Conservation (phyloP, 2,329 filamentous ascomycete genomes). For the Macrophomina pseudophaseolina region DNA sequence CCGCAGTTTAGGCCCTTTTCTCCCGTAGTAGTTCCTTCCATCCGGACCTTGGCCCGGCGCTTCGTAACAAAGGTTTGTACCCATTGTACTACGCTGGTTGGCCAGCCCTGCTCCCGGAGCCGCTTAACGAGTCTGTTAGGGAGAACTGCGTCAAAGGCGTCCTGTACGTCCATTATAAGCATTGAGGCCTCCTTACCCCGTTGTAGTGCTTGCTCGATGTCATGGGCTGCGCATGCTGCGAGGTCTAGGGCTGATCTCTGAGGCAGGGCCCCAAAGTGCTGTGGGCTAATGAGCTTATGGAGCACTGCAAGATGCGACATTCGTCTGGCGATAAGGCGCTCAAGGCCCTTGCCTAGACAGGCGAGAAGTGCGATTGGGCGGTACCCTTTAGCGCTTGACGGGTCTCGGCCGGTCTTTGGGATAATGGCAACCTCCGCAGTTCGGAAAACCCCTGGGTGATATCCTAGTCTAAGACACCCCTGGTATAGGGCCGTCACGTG, state of each 20-base stretch:
- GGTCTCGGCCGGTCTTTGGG: not conserved
- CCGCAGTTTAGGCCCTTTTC: not conserved
- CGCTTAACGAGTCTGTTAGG: not conserved
- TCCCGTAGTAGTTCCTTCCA: not conserved
- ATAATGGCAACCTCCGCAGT: not conserved
- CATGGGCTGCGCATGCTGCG: not conserved
- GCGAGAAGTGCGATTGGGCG: not conserved
- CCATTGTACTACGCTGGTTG: not conserved
- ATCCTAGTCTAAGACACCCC: not conserved
- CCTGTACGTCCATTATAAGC: slow-evolving; percentile 1
- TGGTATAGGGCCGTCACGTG: not conserved
- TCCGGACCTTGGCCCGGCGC: not conserved
- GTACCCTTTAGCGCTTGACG: not conserved
- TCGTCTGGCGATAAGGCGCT: not conserved
- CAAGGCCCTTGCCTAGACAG: not conserved
- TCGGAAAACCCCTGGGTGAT: not conserved
- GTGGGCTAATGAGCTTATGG: not conserved
- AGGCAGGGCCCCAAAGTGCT: not conserved
- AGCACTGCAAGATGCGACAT: not conserved
- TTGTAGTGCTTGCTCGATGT: not conserved
- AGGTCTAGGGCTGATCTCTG: not conserved
- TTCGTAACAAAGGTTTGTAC: not conserved
- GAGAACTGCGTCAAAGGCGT: slow-evolving; percentile 2
- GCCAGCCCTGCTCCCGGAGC: slow-evolving; percentile 2
- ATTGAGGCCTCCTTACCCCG: not conserved